phyloP scores from a whole-genome alignment of 805 yeast genomes.

The Wickerhamiella kurtzmanii region DNA sequence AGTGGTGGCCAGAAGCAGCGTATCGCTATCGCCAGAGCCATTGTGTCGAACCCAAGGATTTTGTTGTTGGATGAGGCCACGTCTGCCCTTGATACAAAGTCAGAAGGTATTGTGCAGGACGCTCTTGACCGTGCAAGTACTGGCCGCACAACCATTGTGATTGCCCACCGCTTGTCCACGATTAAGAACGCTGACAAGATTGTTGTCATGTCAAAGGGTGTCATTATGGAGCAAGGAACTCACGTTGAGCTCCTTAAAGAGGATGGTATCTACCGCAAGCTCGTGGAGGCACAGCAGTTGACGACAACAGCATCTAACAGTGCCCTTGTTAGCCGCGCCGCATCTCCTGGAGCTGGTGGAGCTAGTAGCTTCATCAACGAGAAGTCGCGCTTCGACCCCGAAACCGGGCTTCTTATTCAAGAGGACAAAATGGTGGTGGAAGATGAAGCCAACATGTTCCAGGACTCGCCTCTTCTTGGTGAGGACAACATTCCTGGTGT shows the following conservation, averaged over 20 bases:
- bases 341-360: slow-evolving; percentile 1
- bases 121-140: slow-evolving; percentile 28
- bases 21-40: slow-evolving; percentile 57
- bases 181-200: slow-evolving; percentile 43
- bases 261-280: slow-evolving; percentile 22
- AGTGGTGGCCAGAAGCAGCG: slow-evolving; percentile 67
- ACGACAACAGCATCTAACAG: slow-evolving; percentile 1
- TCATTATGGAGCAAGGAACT: slow-evolving; percentile 36
- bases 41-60: slow-evolving; percentile 47
- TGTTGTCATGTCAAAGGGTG: slow-evolving; percentile 38
- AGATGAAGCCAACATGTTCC: slow-evolving; percentile 7
- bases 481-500: slow-evolving; percentile 16
- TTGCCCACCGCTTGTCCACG: slow-evolving; percentile 46
- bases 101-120: slow-evolving; percentile 31
- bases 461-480: neutral
- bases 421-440: slow-evolving; percentile 12
- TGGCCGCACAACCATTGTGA: slow-evolving; percentile 38
- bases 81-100: slow-evolving; percentile 40
- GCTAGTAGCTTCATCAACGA: neutral
- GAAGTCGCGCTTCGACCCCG: slow-evolving; percentile 4
- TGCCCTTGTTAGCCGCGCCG: neutral
- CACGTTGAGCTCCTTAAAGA: slow-evolving; percentile 27
- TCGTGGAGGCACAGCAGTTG: slow-evolving; percentile 29
- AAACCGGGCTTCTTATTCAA: slow-evolving; percentile 11
- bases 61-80: slow-evolving; percentile 55